Percentiles rank a stretch among this genome's conserved stretches.
These are phyloP conservation scores for Phtheirospermum japonicum DNA, from an alignment of 257 asterid species.

Conservation along the genomic window DNA sequence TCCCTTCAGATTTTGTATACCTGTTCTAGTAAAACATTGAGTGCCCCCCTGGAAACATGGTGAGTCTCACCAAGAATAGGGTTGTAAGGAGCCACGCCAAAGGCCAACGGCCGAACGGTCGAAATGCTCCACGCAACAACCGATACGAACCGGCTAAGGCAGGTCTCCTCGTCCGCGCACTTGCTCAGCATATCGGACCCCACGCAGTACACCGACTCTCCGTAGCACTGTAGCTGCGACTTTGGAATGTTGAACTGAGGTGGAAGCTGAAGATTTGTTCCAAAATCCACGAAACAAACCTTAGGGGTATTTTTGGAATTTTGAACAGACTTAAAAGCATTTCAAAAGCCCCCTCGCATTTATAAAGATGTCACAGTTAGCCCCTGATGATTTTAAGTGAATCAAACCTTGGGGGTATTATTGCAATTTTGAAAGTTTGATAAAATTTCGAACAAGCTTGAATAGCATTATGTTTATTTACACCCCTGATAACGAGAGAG, in stretches of 20 bases:
- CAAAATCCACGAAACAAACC: no score
- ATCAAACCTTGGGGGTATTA: no score
- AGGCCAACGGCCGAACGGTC: constrained; percentile 56
- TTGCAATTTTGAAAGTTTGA: no score
- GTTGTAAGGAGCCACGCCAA: constrained; percentile 89
- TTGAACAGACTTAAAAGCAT: no score
- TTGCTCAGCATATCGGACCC: constrained; percentile 46
- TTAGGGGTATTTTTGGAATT: no score
- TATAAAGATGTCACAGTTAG: no score
- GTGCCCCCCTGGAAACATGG: constrained; percentile 61
- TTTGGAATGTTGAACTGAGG: constrained; percentile 90
- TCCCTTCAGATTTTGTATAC: no score
- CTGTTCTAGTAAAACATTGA: constrained; percentile 81
- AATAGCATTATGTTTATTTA: no score
- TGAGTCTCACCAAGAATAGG: constrained; percentile 95
- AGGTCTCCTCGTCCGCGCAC: constrained; percentile 46
- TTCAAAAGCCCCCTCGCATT: no score
- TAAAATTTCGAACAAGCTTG: no score
- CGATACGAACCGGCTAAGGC: constrained; percentile 43
- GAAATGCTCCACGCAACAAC: constrained; percentile 90
- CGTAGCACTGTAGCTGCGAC: constrained; percentile 82
- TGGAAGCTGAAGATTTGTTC: constrained; percentile 92
- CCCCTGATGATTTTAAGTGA: no score
- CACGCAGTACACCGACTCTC: constrained; percentile 64
- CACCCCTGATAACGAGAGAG: not conserved